Evolutionary conservation across 306 rosid genomes (phyloP).

Genomic region (Fragaria ananassa): DNA sequence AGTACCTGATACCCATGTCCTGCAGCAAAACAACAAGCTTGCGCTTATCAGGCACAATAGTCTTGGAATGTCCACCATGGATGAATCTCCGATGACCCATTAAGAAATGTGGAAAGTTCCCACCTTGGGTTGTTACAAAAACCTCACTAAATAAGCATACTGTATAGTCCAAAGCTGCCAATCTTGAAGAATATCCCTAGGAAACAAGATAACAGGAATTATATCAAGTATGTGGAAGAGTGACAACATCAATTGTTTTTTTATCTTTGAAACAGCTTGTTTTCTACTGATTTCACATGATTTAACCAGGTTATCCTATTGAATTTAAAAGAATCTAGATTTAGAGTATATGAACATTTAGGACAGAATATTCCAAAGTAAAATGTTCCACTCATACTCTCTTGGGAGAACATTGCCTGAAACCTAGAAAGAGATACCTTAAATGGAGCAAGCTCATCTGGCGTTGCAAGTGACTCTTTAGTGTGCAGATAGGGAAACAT

Average conservation of each 20-base stretch:
- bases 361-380: neutral
- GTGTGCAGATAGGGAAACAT: conserved; percentile 89
- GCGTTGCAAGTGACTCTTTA: conserved; percentile 79
- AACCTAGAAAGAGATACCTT: conserved; percentile 41
- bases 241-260: neutral
- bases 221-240: conserved; percentile 21
- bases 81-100: conserved; percentile 96
- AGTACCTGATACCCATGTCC: conserved; percentile 56
- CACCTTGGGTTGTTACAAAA: conserved; percentile 99
- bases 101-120: conserved; percentile 93
- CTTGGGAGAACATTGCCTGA: neutral
- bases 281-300: conserved; percentile 1
- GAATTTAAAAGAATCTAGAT: neutral
- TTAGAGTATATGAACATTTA: neutral
- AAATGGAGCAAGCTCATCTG: conserved; percentile 85
- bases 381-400: neutral
- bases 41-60: conserved; percentile 89
- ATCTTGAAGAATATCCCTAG: conserved; percentile 87
- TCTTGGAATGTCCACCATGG: conserved; percentile 79
- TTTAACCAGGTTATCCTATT: neutral
- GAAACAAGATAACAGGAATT: conserved; percentile 25
- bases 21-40: conserved; percentile 76
- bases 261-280: neutral
- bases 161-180: conserved; percentile 91
- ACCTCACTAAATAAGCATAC: conserved; percentile 86